Evolutionary conservation across 495 filamentous ascomycete species (phyloP).

Genomic region (Aspergillus taichungensis): DNA sequence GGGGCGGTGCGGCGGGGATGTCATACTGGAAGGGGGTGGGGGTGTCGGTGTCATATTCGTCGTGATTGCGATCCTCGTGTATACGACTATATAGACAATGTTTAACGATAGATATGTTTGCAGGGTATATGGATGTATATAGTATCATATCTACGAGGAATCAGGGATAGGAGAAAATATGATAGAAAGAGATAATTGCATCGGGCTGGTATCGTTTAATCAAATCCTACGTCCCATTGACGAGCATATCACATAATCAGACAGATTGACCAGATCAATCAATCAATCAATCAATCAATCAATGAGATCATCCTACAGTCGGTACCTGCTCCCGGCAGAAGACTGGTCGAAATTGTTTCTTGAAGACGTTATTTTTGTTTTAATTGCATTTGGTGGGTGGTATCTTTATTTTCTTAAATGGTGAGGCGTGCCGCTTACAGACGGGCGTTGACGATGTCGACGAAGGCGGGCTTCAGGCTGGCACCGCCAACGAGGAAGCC

Average conservation of each 20-base stretch:
- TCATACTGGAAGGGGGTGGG: conserved; percentile 57
- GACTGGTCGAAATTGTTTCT: too few species aligned
- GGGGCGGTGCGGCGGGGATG: conserved; percentile 57
- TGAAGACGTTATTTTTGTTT: not conserved
- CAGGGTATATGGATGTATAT: too few species aligned
- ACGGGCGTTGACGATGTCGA: conserved; percentile 59
- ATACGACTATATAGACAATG: too few species aligned
- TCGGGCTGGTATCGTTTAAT: too few species aligned
- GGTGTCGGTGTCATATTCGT: conserved; percentile 85
- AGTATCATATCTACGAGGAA: too few species aligned
- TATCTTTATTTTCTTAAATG: conserved; percentile 1
- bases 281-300: too few species aligned
- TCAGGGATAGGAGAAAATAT: too few species aligned
- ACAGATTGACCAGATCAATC: not conserved
- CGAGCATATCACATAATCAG: not conserved
- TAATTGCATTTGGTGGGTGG: not conserved
- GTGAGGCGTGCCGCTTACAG: conserved; percentile 26
- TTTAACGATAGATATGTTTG: too few species aligned
- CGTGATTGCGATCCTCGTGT: conserved; percentile 39
- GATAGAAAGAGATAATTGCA: too few species aligned
- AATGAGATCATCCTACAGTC: too few species aligned
- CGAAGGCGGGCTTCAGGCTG: conserved; percentile 92
- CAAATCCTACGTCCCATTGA: not conserved
- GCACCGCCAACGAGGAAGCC: conserved; percentile 97
- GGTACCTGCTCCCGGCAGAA: too few species aligned